Evolutionary conservation across 1,284 basidiomycete genomes (phyloP), one percentile per base, ranked within the genome.

Genomic region (Anthracocystis panici-leucophaei): DNA sequence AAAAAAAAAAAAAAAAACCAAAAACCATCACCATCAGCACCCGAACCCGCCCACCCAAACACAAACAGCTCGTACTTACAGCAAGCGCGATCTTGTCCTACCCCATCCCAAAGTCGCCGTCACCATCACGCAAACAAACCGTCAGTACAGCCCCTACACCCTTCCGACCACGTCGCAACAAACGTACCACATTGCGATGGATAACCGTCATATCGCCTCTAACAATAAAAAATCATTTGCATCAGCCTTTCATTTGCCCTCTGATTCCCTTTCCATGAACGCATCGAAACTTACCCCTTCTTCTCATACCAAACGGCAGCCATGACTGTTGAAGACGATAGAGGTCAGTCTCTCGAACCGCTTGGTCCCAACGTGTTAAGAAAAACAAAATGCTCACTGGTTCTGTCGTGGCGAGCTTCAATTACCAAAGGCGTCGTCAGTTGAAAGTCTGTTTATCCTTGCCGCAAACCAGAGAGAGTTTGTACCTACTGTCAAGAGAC

Each of bases 101-200:
- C 29, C 16, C 35, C 14, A 14, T 10, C 14, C 4, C 35, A n/a
- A n/a, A n/a, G 12, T 12, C 14, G 35, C 5, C 35, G 14, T 27
- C 11, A 5, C 6, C 25, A 9, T 2, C 6, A 9, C 27, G 25
- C 23, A 29, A 49, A 46, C 14, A 6, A 4, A 9, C 14, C 6
- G 9, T 29, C 52, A 33, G n/a, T 20, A 33, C 27, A 27, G 27
- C 11, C 7, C 25, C 31, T 9, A 0, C 21, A 25, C 35, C 2
- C 35, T 16, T 10, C 10, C 3, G 21, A n/a, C 23, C 21, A 18
- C 6, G 50, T 14, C 23, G 51, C 33, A 20, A 33, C 16, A 35
- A 21, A 70, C 61, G 20, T 57, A 70, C 67, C 35, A 65, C 57
- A 5, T 58, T 64, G 58, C 67, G 67, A 20, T 65, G 33, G 46